Conservation (phyloP, 257 asterid genomes). For the Solanum sparsipilum region DNA sequence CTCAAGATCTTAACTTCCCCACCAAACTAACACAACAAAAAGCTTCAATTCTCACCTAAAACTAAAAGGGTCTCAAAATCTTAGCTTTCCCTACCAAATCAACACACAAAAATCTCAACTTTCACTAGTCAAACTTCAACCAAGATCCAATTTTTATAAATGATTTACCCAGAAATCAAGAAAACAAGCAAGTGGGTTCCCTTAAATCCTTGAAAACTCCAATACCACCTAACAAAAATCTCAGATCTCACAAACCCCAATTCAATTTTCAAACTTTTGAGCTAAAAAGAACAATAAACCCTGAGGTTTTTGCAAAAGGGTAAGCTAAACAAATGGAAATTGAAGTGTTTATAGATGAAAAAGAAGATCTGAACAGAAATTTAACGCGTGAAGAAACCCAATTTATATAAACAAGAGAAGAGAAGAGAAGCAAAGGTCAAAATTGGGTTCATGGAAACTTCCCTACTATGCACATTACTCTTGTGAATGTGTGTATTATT, state of each 20-base stretch:
- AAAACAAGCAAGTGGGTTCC: conserved; percentile 2
- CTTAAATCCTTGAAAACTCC: not conserved
- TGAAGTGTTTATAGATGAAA: not conserved
- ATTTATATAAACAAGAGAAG: not conserved
- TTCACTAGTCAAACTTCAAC: conserved; percentile 9
- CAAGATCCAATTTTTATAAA: conserved; percentile 13
- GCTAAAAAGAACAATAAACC: conserved; percentile 4
- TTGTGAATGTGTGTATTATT: not conserved
- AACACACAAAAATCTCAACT: not conserved
- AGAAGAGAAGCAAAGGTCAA: not conserved
- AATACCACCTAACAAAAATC: not conserved
- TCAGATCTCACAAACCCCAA: conserved; percentile 12
- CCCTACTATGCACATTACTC: not conserved
- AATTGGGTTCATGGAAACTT: not conserved
- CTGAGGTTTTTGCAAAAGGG: not conserved
- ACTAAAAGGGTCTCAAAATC: not conserved
- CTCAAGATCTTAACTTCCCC: not conserved
- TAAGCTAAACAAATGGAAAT: not conserved
- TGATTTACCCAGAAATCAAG: not conserved
- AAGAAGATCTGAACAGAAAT: not conserved
- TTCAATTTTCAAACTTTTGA: not conserved
- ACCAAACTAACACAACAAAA: not conserved
- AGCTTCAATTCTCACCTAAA: not conserved
- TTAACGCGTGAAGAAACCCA: not conserved
- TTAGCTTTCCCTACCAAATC: not conserved